Base-by-base conservation (phyloP, 139 green algal species). In the Penium margaritaceum region DNA sequence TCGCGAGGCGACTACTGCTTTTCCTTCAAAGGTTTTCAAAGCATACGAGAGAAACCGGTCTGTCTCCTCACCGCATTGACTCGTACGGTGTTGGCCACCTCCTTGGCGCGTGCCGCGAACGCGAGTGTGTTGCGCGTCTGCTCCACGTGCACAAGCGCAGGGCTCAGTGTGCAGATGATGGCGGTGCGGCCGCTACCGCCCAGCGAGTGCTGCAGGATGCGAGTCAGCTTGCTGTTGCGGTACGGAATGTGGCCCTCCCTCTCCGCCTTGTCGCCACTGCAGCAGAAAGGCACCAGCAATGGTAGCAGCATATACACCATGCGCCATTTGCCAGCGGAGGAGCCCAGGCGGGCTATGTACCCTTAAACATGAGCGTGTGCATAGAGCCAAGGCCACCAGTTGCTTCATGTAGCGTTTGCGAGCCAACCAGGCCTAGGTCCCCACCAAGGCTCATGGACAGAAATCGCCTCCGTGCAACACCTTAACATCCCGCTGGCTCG, bases 201-300 rank as follows among this genome's bases (percentile, higher is more conserved):
- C 53, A 81, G 62, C 4, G 67, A 78, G 27, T 78, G 67, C 67
- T 80, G 70, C 75, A 98, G 81, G 70, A 99, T 89, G 15, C 94
- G 87, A 1, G 94, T 99, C 1, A 99, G 89, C 84, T 97, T 97
- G 54, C 77, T 90, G 84, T 99, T 90, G 24, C 94, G 83, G 82
- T 94, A 95, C 5, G 90, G 90, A 29, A 95, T 84, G 67, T 91
- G 87, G 15, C 75, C 67, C 19, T 7, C n/a, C 24, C 51, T 33
- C 36, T n/a, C n/a, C n/a, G 33, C 29, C 62, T 60, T 70, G 66
- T 72, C 70, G 51, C 73, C 65, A 12, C 19, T 69, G 41, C 71
- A 69, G 70, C 67, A 64, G 30, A 33, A 39, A 69, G 4, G 5
- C n/a, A 69, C 4, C 5, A 5, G n/a, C 4, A 51, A 7, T 51